A percentile compares a stretch with the other conserved stretches of the same genome.
phyloP scores from a whole-genome alignment of 768 basidiomycete species.

The Pulveroboletus ravenelii region DNA sequence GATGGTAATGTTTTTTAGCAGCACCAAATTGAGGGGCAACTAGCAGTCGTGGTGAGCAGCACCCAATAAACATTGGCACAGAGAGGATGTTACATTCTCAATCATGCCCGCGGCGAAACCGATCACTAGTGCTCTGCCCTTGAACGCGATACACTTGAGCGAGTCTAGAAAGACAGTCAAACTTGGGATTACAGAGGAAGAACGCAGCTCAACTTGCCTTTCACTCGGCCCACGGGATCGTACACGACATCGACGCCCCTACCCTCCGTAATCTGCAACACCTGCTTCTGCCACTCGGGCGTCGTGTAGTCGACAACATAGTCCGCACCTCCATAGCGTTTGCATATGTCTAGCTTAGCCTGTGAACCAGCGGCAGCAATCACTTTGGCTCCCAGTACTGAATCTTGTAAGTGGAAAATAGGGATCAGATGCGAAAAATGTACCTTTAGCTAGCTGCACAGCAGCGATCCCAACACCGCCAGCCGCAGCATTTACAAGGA shows the following conservation, averaged over 20 bases:
- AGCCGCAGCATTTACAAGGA: slow-evolving; percentile 92
- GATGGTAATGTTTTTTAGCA: slow-evolving; percentile 82
- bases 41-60: slow-evolving; percentile 26
- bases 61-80: background rate
- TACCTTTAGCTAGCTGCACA: slow-evolving; percentile 90
- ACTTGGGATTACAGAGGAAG: background rate
- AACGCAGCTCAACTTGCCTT: slow-evolving; percentile 37
- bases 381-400: slow-evolving; percentile 87
- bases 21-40: slow-evolving; percentile 79
- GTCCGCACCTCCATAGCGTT: slow-evolving; percentile 77
- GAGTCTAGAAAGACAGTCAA: slow-evolving; percentile 46
- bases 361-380: slow-evolving; percentile 87
- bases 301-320: slow-evolving; percentile 74
- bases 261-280: slow-evolving; percentile 75
- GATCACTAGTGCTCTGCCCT: slow-evolving; percentile 88
- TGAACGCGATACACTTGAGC: slow-evolving; percentile 92
- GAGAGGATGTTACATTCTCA: slow-evolving; percentile 14
- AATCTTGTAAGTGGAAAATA: background rate
- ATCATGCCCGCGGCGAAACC: slow-evolving; percentile 46
- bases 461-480: slow-evolving; percentile 93
- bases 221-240: slow-evolving; percentile 80
- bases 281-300: slow-evolving; percentile 85
- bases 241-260: slow-evolving; percentile 85
- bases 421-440: background rate
- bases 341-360: slow-evolving; percentile 76